phyloP scores from a whole-genome alignment of 2,329 filamentous ascomycete genomes.

The Coniochaeta sp. region DNA sequence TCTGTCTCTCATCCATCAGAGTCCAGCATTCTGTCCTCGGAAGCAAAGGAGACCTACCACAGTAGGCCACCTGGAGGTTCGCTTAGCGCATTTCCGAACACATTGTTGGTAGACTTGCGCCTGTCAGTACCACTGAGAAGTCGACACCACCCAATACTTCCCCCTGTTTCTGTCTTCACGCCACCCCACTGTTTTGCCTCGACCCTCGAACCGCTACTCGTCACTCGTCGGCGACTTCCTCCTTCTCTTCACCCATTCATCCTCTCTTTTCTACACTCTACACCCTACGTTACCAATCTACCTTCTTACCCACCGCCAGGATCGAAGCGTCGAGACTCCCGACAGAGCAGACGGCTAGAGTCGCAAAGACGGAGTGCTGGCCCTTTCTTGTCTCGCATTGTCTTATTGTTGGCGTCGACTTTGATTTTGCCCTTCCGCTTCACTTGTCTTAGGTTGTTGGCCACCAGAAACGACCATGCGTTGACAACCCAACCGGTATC shows the following conservation, averaged over 20 bases:
- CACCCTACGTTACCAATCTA: not conserved
- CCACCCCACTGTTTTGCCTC: not conserved
- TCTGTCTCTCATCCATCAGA: not conserved
- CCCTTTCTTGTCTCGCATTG: conserved; percentile 1
- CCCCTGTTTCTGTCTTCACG: not conserved
- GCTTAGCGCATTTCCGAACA: not conserved
- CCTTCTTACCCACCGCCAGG: not conserved
- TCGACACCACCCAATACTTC: not conserved
- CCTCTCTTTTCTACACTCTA: not conserved
- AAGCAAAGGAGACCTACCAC: too few relatives aligned
- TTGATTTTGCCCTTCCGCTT: not conserved
- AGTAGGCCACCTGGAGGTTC: not conserved
- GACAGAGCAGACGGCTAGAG: not conserved
- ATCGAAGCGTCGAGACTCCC: not conserved
- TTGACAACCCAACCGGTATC: not conserved
- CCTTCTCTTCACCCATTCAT: not conserved
- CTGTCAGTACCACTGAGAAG: conserved; percentile 1
- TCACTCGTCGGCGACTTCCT: not conserved
- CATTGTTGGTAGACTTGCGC: not conserved
- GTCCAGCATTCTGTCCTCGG: not conserved
- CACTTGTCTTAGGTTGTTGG: not conserved
- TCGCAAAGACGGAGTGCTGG: not conserved
- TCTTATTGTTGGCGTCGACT: not conserved
- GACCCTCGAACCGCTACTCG: not conserved
- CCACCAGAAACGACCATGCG: not conserved